Evolutionary conservation across 106 monocot genomes (phyloP).

Genomic region (Cymbidium sinense): DNA sequence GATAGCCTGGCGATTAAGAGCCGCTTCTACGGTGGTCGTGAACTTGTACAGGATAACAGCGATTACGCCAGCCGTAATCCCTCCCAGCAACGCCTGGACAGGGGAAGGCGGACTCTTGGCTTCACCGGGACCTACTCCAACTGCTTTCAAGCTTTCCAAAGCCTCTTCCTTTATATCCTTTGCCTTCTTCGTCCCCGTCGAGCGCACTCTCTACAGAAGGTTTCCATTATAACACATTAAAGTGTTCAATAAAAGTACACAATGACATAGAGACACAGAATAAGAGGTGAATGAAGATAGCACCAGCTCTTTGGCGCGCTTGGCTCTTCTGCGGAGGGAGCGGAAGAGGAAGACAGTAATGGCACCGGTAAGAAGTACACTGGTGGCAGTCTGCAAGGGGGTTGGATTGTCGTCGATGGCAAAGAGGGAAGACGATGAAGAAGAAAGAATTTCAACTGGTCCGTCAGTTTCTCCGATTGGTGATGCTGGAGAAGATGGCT

Average conservation of each 20-base stretch:
- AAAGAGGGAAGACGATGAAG: constrained; percentile 42
- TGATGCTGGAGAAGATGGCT: not conserved
- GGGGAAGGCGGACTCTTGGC: constrained; percentile 44
- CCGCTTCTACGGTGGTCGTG: constrained; percentile 66
- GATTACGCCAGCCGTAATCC: too few relatives aligned
- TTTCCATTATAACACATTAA: not conserved
- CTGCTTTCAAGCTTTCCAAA: too few relatives aligned
- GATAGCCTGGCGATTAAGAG: constrained; percentile 76
- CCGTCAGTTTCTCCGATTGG: constrained; percentile 28
- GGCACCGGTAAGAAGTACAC: constrained; percentile 86
- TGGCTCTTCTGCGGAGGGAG: constrained; percentile 85
- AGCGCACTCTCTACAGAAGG: constrained; percentile 63
- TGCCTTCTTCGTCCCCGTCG: too few relatives aligned
- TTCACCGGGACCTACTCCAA: constrained; percentile 45
- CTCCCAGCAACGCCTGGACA: too few relatives aligned
- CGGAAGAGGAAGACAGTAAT: constrained; percentile 90
- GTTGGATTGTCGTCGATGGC: constrained; percentile 63
- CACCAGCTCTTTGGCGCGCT: constrained; percentile 74
- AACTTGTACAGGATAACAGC: constrained; percentile 87
- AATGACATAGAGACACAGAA: not conserved
- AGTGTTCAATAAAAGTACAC: not conserved
- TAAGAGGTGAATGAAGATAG: too few relatives aligned
- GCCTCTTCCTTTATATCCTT: too few relatives aligned
- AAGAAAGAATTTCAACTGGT: constrained; percentile 60
- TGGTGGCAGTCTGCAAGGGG: constrained; percentile 72